Base-by-base conservation (phyloP, 768 basidiomycete genomes). In the Pleurotus ostreatus region DNA sequence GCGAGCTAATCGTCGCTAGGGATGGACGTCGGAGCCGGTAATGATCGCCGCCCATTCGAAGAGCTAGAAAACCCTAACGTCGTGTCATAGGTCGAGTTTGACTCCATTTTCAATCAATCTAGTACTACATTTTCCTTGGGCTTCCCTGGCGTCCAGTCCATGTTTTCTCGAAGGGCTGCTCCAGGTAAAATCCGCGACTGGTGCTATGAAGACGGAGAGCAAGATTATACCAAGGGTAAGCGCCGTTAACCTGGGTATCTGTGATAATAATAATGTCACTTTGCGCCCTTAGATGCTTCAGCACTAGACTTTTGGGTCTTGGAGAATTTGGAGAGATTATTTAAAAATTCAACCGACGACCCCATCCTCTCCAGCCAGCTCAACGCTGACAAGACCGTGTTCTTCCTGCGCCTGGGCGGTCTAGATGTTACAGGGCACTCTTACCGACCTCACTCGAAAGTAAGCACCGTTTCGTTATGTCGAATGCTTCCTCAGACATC, bases 401-500 rank as follows among this genome's bases (percentile, higher is more conserved):
- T 94, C 66, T 94, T 94, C 66, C 71, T 94, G 4, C 92, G 94
- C 68, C 78, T 94, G 2, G 76, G 94, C 0, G 92, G 92, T 0
- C 67, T 93, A 30, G 92, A 94, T 66, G 92, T 88, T 2, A 92
- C 92, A 0, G 92, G 92, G 0, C 92, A 94, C 62, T 85, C 90
- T 0, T 92, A 93, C 63, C 72, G 92, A 47, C 92, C 92, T 18
- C 85, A 87, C 68, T 94, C 92, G 2, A 73, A 78, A 70, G 89
- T 88, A 54, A 54, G 43, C 11, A n/a, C 37, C 43, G n/a, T 16
- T 47, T 25, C 39, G 16, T 18, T 18, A 16, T 8, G n/a, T 34
- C 16, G n/a, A 34, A 9, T 11, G 7, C 30, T 34, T 11, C 30
- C 9, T 11, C 8, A 9, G 18, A 34, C 8, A 16, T 2, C 18